These are phyloP conservation scores for Aspergillus ostianus DNA, from an alignment of 495 filamentous ascomycete genomes.

Conservation along the genomic window DNA sequence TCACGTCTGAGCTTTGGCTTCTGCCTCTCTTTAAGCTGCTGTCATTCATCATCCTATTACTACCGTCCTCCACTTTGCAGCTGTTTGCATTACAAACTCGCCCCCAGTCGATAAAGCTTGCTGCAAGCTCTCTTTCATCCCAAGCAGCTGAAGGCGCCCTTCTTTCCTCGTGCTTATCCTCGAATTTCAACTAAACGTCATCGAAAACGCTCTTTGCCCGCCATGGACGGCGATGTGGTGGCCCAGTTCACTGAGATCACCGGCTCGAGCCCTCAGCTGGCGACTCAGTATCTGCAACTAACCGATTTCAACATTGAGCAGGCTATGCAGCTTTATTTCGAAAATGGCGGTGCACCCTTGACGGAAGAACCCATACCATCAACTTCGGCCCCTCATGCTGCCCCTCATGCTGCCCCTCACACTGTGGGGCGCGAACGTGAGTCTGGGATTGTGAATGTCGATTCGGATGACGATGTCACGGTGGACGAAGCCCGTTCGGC, in stretches of 20 bases:
- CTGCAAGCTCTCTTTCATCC: constrained; percentile 5
- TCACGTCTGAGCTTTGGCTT: neutral
- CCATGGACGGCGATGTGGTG: constrained; percentile 63
- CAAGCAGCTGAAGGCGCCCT: constrained; percentile 1
- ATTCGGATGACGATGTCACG: constrained; percentile 59
- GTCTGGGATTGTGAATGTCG: constrained; percentile 65
- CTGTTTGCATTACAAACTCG: constrained; percentile 33
- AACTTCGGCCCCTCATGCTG: constrained; percentile 23
- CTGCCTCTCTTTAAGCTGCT: constrained; percentile 3
- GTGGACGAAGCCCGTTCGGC: constrained; percentile 28
- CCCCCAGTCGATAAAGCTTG: constrained; percentile 8
- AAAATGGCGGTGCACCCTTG: constrained; percentile 63
- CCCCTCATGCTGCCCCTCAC: constrained; percentile 17
- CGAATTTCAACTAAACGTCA: constrained; percentile 5
- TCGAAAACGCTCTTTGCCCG: constrained; percentile 24
- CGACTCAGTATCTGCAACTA: constrained; percentile 75
- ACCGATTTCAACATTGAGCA: constrained; percentile 79
- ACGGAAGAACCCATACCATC: constrained; percentile 38
- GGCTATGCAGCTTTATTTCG: constrained; percentile 86
- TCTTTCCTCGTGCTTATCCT: neutral
- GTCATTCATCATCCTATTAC: neutral
- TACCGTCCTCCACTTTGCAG: constrained; percentile 28
- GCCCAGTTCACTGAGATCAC: constrained; percentile 65
- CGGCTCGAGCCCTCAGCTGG: constrained; percentile 57
- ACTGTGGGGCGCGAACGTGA: constrained; percentile 46